These are phyloP conservation scores for Trypanosomatidae sp. DNA, from an alignment of 208 protist species.

Conservation along the genomic window DNA sequence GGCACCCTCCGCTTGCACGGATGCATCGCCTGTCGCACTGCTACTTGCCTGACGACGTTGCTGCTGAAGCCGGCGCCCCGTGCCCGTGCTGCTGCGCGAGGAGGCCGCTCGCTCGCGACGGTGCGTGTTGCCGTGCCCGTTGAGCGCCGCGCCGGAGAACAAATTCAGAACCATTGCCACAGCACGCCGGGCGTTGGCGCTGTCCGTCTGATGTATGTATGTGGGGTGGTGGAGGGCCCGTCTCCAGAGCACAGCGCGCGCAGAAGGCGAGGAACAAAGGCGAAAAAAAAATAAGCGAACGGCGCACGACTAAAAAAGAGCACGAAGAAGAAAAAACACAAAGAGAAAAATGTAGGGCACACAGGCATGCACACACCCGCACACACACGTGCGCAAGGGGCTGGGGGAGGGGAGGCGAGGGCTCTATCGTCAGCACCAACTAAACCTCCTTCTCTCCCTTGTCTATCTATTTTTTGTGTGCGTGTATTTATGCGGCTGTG, in stretches of 20 bases:
- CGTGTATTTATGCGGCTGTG: neutral
- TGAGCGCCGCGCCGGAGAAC: slow-evolving; percentile 30
- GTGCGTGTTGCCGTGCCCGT: slow-evolving; percentile 7
- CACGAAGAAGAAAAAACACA: neutral
- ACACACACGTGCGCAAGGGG: neutral
- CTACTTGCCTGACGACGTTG: slow-evolving; percentile 7
- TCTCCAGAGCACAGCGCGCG: neutral
- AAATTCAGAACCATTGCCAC: slow-evolving; percentile 29
- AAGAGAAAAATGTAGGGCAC: neutral
- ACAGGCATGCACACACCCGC: neutral
- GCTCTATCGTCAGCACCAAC: neutral
- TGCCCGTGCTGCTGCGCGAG: slow-evolving; percentile 15
- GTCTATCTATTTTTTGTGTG: neutral
- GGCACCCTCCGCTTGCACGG: neutral
- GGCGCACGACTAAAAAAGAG: neutral
- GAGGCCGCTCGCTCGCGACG: slow-evolving; percentile 10
- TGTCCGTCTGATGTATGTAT: neutral
- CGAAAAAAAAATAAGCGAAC: neutral
- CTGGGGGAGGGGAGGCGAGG: neutral
- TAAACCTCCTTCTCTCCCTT: neutral
- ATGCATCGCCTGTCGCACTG: neutral
- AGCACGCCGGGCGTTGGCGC: neutral
- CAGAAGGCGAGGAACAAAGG: neutral
- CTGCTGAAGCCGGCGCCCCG: slow-evolving; percentile 6
- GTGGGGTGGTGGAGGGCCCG: neutral